Percentiles rank a stretch among this genome's conserved stretches.
phyloP scores from a whole-genome alignment of 139 green algal species.

The Yamagishiella unicocca region DNA sequence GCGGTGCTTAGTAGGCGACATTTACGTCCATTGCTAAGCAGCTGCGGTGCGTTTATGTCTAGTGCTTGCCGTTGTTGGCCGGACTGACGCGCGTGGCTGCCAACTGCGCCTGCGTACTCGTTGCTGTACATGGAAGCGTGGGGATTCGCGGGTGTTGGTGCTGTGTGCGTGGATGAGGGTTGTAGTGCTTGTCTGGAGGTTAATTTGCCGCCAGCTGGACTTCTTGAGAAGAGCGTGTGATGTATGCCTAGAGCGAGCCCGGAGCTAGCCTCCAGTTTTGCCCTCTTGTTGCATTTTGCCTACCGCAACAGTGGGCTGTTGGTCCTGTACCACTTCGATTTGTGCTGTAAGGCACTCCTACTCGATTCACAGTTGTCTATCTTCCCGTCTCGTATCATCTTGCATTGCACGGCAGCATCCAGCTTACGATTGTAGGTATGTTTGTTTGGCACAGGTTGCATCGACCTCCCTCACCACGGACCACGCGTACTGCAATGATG shows the following conservation, averaged over 20 bases:
- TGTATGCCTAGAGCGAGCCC: neutral
- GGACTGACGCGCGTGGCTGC: neutral
- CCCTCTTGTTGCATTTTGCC: conserved; percentile 25
- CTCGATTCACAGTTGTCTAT: no score
- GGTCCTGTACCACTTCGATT: neutral
- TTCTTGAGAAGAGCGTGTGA: neutral
- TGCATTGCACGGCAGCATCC: no score
- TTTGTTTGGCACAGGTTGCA: no score
- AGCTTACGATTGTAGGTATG: no score
- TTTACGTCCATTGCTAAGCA: neutral
- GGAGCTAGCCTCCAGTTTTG: conserved; percentile 6
- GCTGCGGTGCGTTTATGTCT: neutral
- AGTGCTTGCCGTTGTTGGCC: no score
- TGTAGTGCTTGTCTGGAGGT: neutral
- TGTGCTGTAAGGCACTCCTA: conserved; percentile 27
- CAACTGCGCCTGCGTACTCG: neutral
- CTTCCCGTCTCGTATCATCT: no score
- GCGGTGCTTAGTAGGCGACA: neutral
- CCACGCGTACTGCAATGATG: no score
- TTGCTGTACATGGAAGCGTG: neutral
- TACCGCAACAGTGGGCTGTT: neutral
- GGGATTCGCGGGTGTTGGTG: neutral
- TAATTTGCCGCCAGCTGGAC: neutral
- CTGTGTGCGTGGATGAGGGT: neutral
- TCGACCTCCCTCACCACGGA: no score